Evolutionary conservation across 352 stramenopile species (phyloP), one percentile per base, ranked within the genome.

Genomic region (Hyaloperonospora arabidopsidis): DNA sequence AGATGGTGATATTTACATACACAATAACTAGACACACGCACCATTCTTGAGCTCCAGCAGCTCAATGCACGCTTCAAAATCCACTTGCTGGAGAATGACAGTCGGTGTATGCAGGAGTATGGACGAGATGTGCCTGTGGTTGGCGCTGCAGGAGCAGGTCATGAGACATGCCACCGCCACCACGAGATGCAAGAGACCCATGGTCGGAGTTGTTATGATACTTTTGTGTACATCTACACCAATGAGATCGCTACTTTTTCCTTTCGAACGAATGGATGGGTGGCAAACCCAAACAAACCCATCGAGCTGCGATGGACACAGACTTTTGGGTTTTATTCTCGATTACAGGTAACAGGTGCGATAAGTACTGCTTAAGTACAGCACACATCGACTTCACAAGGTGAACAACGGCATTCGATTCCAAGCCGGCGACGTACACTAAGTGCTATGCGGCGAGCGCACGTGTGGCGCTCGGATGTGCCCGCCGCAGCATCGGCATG

Each of bases 21-120:
- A 32, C 18, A 13, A 35, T 39, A 8, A 23, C 21, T 28, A 39
- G 15, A 14, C 41, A 39, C 22, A 69, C 55, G 35, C 21, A 86
- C 81, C 81, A 56, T 92, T 92, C 63, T 86, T 87, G 46, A 89
- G 72, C 54, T 80, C 70, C 2, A 67, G 69, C 12, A 92, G 59
- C 49, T 83, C 52, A 45, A 92, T 86, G 22, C 71, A 79, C 35
- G 68, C 77, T 10, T 74, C 57, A 32, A 92, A 92, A 25, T 72
- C 54, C 49, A 92, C 79, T 44, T 86, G 68, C 44, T 79, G 67
- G 34, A 92, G 61, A 45, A 92, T 85, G 49, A 92, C 81, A 15
- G 53, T 83, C 28, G 81, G 81, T 14, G 67, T 84, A 67, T 63
- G 36, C 17, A 72, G 23, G 11, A 22, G 32, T 10, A 66, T 49